Evolutionary conservation across 306 rosid genomes (phyloP).

Genomic region (Cucurbita maxima): DNA sequence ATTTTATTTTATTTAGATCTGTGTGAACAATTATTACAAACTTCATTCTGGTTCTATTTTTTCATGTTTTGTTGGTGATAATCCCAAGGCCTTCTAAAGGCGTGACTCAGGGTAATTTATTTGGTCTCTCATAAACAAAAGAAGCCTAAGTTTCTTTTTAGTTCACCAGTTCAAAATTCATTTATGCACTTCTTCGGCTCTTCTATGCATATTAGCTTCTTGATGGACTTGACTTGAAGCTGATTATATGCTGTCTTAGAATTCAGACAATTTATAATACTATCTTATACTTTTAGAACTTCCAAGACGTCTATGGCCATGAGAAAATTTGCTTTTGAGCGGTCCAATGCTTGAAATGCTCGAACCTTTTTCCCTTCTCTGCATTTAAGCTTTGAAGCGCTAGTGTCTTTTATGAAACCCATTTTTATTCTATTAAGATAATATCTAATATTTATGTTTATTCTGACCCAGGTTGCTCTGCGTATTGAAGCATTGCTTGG

Average conservation of each 20-base stretch:
- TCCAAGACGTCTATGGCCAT: neutral
- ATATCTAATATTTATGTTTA: neutral
- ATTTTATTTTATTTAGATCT: too few species aligned
- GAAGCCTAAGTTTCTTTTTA: neutral
- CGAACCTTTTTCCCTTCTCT: neutral
- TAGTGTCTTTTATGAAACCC: neutral
- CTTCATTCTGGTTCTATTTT: neutral
- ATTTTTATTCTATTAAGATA: neutral
- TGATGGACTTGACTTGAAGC: neutral
- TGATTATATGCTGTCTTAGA: neutral
- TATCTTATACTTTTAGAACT: neutral
- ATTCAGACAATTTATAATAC: neutral
- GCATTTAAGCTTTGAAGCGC: neutral
- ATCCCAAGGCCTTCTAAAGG: neutral
- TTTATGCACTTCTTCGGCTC: neutral
- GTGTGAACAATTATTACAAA: neutral
- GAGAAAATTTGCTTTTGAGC: neutral
- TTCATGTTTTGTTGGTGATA: neutral
- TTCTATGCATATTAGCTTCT: neutral
- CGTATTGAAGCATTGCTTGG: conserved; percentile 57
- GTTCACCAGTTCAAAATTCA: neutral
- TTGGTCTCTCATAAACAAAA: neutral
- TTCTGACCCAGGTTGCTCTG: conserved; percentile 41
- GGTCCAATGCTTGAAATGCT: neutral
- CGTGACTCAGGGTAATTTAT: neutral